Evolutionary conservation across 352 stramenopile genomes (phyloP).

Genomic region (Pythium sukuiense): DNA sequence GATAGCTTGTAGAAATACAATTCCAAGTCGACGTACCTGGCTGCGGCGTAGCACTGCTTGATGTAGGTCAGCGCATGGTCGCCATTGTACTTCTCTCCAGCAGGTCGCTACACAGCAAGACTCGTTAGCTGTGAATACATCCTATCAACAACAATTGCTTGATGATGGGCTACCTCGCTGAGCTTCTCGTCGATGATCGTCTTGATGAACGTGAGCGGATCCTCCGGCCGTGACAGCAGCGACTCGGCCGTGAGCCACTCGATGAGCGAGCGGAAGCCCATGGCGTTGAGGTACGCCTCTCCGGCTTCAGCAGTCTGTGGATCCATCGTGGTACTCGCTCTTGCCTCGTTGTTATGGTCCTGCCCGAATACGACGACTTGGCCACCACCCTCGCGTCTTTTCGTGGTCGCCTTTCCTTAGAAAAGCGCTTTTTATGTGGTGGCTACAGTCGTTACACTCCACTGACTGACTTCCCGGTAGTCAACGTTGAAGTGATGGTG

Average conservation of each 20-base stretch:
- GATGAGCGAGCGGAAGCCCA: slow-evolving; percentile 89
- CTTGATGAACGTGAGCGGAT: slow-evolving; percentile 84
- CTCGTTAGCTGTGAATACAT: slow-evolving; percentile 11
- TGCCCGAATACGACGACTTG: no score
- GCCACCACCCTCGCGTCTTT: slow-evolving; percentile 4
- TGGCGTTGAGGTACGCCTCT: slow-evolving; percentile 84
- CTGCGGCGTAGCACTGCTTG: slow-evolving; percentile 86
- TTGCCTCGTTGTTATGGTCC: slow-evolving; percentile 14
- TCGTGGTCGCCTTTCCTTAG: slow-evolving; percentile 9
- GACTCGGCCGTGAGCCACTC: slow-evolving; percentile 91
- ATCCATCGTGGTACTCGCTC: slow-evolving; percentile 36
- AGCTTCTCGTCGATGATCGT: slow-evolving; percentile 85
- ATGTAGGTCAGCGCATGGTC: slow-evolving; percentile 84
- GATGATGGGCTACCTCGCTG: slow-evolving; percentile 39
- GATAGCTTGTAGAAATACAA: no score
- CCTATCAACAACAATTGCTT: no score
- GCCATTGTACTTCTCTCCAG: slow-evolving; percentile 70
- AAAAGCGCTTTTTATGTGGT: slow-evolving; percentile 12
- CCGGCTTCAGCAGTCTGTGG: slow-evolving; percentile 76
- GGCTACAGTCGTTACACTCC: slow-evolving; percentile 5
- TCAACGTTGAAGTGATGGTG: slow-evolving; percentile 25
- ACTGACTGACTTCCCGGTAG: slow-evolving; percentile 20
- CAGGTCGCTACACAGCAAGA: slow-evolving; percentile 3
- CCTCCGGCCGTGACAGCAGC: slow-evolving; percentile 79
- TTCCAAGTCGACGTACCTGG: slow-evolving; percentile 39